A percentile compares a stretch with the other conserved stretches of the same genome.
These are phyloP conservation scores for Neurospora intermedia DNA, from an alignment of 495 filamentous ascomycete genomes.

Conservation along the genomic window DNA sequence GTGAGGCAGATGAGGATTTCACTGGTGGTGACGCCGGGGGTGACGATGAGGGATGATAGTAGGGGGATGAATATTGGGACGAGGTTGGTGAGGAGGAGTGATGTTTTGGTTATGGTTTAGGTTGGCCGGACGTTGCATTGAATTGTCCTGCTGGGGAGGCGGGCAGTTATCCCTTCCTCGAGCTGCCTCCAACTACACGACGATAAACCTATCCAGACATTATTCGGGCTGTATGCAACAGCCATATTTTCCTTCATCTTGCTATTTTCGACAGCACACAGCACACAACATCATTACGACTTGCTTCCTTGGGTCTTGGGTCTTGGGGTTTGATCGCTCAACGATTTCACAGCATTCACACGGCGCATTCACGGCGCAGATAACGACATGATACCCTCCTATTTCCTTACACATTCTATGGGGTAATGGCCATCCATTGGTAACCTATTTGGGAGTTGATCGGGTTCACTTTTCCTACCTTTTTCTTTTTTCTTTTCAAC, in stretches of 20 bases:
- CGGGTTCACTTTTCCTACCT: neutral
- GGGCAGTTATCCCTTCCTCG: no score
- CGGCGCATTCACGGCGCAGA: neutral
- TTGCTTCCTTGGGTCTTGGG: neutral
- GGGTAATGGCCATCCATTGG: neutral
- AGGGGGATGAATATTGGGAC: constrained; percentile 8
- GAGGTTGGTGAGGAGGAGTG: constrained; percentile 9
- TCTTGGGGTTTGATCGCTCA: neutral
- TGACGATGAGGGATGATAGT: constrained; percentile 18
- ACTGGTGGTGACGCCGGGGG: constrained; percentile 22
- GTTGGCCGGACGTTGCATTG: neutral
- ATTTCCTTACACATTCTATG: neutral
- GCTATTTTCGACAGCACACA: neutral
- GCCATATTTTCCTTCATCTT: neutral
- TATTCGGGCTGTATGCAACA: no score
- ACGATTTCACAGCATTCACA: neutral
- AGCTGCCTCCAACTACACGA: no score
- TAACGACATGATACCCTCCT: neutral
- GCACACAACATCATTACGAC: neutral
- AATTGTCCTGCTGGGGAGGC: no score
- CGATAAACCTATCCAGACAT: no score
- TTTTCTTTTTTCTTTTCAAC: no score
- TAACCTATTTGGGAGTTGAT: neutral
- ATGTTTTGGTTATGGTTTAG: constrained; percentile 4
- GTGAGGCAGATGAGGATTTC: constrained; percentile 16